These are phyloP conservation scores for Trypanosoma scelopori DNA, from an alignment of 208 protist species.

Conservation along the genomic window DNA sequence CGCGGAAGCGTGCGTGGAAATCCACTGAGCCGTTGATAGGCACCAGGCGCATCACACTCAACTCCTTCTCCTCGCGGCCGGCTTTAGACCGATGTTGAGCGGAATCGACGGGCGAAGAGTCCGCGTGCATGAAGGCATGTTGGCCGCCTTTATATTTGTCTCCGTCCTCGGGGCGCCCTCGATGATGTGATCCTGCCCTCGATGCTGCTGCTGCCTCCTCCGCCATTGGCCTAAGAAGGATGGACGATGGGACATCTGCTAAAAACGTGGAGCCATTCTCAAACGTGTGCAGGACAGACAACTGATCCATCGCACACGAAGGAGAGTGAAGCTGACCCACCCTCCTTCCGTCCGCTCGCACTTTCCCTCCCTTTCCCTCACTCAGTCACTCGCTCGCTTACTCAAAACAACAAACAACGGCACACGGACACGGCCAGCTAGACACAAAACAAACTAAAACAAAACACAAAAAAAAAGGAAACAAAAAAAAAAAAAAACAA, in stretches of 20 bases:
- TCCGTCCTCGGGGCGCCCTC: no score
- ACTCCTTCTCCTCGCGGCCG: slow-evolving; percentile 7
- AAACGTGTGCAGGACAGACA: slow-evolving; percentile 30
- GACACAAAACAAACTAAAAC: slow-evolving; percentile 1
- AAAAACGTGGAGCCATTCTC: slow-evolving; percentile 30
- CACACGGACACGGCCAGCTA: not conserved
- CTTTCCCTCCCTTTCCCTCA: not conserved
- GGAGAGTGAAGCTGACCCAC: slow-evolving; percentile 24
- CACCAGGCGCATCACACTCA: slow-evolving; percentile 27
- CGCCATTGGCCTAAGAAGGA: not conserved
- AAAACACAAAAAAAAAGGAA: slow-evolving; percentile 2
- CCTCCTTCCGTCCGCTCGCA: no score
- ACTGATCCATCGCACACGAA: slow-evolving; percentile 18
- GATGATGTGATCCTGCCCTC: no score
- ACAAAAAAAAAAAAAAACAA: not conserved
- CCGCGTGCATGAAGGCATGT: slow-evolving; percentile 18
- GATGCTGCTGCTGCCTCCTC: no score
- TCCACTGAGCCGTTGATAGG: slow-evolving; percentile 23
- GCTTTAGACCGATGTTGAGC: no score
- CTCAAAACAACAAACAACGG: no score
- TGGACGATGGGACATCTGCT: slow-evolving; percentile 15
- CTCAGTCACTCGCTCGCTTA: no score
- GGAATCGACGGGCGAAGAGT: not conserved
- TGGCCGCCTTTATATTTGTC: not conserved
- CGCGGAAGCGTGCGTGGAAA: slow-evolving; percentile 25